Evolutionary conservation across 441 rosid genomes (phyloP), one percentile per base, ranked within the genome.

Genomic region (Flueggea neowawraea): DNA sequence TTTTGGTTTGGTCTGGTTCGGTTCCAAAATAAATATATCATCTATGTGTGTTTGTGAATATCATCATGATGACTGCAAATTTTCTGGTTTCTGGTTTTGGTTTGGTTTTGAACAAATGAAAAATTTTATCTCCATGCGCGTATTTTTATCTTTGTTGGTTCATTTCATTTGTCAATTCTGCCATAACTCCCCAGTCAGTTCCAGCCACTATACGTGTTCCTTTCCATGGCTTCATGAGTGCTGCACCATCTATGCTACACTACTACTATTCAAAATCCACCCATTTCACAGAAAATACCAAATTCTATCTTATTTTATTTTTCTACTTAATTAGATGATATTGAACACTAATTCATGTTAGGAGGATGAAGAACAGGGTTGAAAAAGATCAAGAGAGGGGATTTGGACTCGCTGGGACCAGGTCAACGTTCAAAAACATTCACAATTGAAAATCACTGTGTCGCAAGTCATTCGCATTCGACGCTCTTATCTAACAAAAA

Each of bases 121-220:
- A 57, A 47, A 36, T 57, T 52, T 32, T 65, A 58, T 78, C 78
- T 71, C 80, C 82, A 68, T 74, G 85, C 91, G 83, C 89, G 77
- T 78, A 82, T 81, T 71, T 52, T 62, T 64, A 58, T 55, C 55
- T 45, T 57, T 36, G 28, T 43, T 43, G 45, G 47, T 51, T 36
- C 13, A 6, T 43, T 22, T 16, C 11, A 16, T 16, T 43, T 64
- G 53, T 52, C 63, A 31, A 62, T 56, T 17, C 55, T 6, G 15
- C 13, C 31, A 9, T 28, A 10, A 36, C 6, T 41, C 55, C n/a
- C 47, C 55, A 54, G 60, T 67, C 74, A 60, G 66, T 75, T 63
- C 52, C 62, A 43, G 28, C 45, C 65, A 68, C 63, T 69, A 73
- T 51, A 71, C 61, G 6, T 58, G 14, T 31, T 70, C 62, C 61